Evolutionary conservation across 2,329 filamentous ascomycete species (phyloP).

Genomic region (Dactylellina drechsleri): DNA sequence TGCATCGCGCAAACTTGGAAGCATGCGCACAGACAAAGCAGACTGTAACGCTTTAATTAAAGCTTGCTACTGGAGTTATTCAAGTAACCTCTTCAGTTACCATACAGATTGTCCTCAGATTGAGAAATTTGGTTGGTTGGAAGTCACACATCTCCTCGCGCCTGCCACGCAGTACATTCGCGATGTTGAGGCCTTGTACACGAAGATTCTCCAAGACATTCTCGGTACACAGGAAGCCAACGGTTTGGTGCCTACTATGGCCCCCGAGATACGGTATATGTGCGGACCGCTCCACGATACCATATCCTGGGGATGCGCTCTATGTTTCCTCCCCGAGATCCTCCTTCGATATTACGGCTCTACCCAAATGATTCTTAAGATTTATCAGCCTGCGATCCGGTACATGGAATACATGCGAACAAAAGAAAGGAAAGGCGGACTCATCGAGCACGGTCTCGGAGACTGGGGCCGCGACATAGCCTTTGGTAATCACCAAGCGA

Average conservation of each 20-base stretch:
- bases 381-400: constrained; percentile 61
- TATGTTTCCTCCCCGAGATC: constrained; percentile 62
- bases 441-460: constrained; percentile 64
- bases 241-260: constrained; percentile 65
- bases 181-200: constrained; percentile 65
- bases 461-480: constrained; percentile 64
- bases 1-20: no score
- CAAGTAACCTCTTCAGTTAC: constrained; percentile 64
- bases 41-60: constrained; percentile 61
- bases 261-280: constrained; percentile 65
- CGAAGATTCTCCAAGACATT: constrained; percentile 65
- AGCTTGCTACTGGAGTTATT: constrained; percentile 65
- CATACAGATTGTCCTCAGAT: constrained; percentile 66
- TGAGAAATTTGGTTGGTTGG: constrained; percentile 66
- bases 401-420: constrained; percentile 64
- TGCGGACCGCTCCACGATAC: constrained; percentile 66
- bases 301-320: constrained; percentile 64
- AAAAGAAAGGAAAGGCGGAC: constrained; percentile 62
- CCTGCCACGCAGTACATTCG: constrained; percentile 65
- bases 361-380: constrained; percentile 61
- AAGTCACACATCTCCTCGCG: constrained; percentile 65
- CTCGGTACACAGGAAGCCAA: constrained; percentile 64
- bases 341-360: constrained; percentile 63
- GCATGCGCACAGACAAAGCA: no score
- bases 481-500: constrained; percentile 64